These are phyloP conservation scores for Raffaelea arxii DNA, from an alignment of 2,329 filamentous ascomycete genomes.

Conservation along the genomic window DNA sequence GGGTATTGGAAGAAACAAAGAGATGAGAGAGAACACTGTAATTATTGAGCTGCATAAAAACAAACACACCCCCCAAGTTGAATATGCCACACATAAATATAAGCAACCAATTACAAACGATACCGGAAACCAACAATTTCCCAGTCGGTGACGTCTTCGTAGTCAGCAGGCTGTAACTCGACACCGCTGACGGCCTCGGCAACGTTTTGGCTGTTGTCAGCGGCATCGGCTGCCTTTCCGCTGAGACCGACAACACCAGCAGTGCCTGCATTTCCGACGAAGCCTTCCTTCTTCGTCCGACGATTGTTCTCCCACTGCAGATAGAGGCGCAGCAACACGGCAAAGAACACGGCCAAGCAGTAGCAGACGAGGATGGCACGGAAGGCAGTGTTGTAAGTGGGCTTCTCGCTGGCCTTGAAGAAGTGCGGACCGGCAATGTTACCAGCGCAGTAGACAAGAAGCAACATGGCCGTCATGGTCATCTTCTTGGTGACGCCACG, in stretches of 20 bases:
- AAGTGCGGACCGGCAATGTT: slow-evolving; percentile 49
- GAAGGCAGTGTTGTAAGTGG: slow-evolving; percentile 44
- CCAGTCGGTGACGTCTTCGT: slow-evolving; percentile 52
- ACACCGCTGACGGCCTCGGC: slow-evolving; percentile 24
- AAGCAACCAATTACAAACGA: slow-evolving; percentile 25
- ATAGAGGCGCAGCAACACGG: slow-evolving; percentile 34
- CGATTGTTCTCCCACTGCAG: slow-evolving; percentile 33
- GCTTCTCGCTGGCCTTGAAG: slow-evolving; percentile 39
- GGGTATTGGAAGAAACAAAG: too few relatives aligned
- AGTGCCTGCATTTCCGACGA: slow-evolving; percentile 33
- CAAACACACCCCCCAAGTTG: too few relatives aligned
- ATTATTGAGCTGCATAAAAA: too few relatives aligned
- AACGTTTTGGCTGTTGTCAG: slow-evolving; percentile 15
- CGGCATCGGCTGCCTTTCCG: slow-evolving; percentile 23
- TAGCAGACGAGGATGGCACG: slow-evolving; percentile 48
- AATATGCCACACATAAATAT: too few relatives aligned
- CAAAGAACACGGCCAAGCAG: slow-evolving; percentile 34
- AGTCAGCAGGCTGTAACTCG: slow-evolving; percentile 32
- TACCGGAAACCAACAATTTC: slow-evolving; percentile 50
- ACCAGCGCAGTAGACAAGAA: slow-evolving; percentile 44
- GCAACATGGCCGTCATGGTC: slow-evolving; percentile 46
- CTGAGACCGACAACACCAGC: slow-evolving; percentile 28
- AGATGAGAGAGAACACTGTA: too few relatives aligned
- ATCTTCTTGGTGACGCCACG: slow-evolving; percentile 51
- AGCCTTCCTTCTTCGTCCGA: slow-evolving; percentile 31